Conservation (phyloP, 345 rosid genomes). For the Anacardium occidentale region DNA sequence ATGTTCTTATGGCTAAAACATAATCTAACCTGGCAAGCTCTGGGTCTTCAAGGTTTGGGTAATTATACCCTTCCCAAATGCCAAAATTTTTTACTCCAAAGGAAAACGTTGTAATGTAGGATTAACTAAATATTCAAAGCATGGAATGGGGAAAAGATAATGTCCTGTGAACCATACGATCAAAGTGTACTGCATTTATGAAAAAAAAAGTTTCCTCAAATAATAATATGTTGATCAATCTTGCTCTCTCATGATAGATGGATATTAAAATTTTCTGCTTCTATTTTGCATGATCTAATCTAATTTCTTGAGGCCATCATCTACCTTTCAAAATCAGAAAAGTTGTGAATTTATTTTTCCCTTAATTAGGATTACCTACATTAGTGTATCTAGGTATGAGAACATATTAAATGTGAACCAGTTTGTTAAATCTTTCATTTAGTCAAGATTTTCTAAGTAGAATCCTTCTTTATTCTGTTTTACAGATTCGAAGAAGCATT, state of each 20-base stretch:
- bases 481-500: constrained; percentile 59
- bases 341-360: neutral
- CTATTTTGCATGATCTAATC: neutral
- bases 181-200: neutral
- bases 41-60: too few relatives aligned
- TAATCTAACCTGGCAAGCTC: too few relatives aligned
- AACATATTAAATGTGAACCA: neutral
- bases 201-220: too few relatives aligned
- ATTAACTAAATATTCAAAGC: too few relatives aligned
- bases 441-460: constrained; percentile 20
- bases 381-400: neutral
- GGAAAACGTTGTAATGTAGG: too few relatives aligned
- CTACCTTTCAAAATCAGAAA: neutral
- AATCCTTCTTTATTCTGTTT: constrained; percentile 21
- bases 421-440: neutral
- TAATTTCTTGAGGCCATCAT: neutral
- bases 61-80: too few relatives aligned
- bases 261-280: neutral
- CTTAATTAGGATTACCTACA: neutral
- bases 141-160: neutral
- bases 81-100: too few relatives aligned
- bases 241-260: neutral
- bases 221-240: neutral
- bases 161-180: neutral
- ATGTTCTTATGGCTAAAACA: too few relatives aligned